Conservation (phyloP, 208 protist species). For the Strigomonas galati region DNA sequence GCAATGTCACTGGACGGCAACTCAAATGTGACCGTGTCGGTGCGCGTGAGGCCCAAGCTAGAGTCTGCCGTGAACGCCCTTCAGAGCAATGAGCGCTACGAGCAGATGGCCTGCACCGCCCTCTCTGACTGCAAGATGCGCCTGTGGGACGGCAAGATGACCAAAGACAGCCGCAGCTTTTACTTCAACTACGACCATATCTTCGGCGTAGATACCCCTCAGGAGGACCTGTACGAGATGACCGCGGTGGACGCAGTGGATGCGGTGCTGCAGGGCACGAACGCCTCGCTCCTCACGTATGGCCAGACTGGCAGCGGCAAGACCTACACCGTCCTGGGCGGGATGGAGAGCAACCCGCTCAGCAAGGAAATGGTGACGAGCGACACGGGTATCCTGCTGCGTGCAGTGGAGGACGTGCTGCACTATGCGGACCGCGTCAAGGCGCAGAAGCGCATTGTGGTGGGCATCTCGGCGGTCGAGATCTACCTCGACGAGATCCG, state of each 20-base stretch:
- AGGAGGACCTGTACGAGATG: constrained; percentile 80
- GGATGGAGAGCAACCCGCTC: constrained; percentile 12
- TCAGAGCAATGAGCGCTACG: constrained; percentile 47
- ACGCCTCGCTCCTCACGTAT: constrained; percentile 66
- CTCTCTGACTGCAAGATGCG: constrained; percentile 42
- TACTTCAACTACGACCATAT: constrained; percentile 68
- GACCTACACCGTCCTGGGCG: constrained; percentile 70
- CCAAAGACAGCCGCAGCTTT: constrained; percentile 31
- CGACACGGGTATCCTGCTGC: constrained; percentile 69
- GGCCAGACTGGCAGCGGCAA: constrained; percentile 90
- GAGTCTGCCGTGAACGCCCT: constrained; percentile 32
- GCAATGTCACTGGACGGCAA: constrained; percentile 8
- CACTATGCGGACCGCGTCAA: constrained; percentile 23
- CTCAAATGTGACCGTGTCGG: constrained; percentile 46
- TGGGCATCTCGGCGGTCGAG: constrained; percentile 69
- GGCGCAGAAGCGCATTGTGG: constrained; percentile 27
- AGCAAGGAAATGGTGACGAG: constrained; percentile 29
- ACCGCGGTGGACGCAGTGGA: constrained; percentile 57
- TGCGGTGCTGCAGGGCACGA: constrained; percentile 48
- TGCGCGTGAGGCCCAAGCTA: constrained; percentile 65
- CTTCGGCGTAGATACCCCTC: constrained; percentile 50
- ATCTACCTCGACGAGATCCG: constrained; percentile 79
- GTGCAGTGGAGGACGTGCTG: constrained; percentile 65
- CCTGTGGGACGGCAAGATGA: constrained; percentile 35
- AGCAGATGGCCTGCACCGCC: constrained; percentile 40